These are phyloP conservation scores for Pleomassaria siparia DNA, from an alignment of 2,329 filamentous ascomycete species.

Conservation along the genomic window DNA sequence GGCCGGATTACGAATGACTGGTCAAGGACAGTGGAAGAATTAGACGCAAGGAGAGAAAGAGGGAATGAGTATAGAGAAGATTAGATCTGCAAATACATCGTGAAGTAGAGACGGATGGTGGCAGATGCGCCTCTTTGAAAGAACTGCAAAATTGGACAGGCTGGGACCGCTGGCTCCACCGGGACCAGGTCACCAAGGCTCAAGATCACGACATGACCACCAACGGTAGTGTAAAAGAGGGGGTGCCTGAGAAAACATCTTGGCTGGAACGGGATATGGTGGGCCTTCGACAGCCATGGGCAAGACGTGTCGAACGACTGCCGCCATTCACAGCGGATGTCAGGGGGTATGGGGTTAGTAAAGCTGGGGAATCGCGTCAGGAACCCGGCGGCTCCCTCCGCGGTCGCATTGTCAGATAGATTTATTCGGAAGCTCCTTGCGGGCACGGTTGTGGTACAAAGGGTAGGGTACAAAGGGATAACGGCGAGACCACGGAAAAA, in stretches of 20 bases:
- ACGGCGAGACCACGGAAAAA: too few relatives aligned
- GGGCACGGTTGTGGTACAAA: conserved; percentile 1
- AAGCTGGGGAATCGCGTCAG: neutral
- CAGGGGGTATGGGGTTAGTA: too few relatives aligned
- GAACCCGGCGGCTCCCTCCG: neutral
- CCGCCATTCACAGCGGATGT: neutral
- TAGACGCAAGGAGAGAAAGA: conserved; percentile 3
- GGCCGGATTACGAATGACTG: conserved; percentile 10
- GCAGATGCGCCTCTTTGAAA: neutral
- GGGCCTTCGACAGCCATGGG: conserved; percentile 10
- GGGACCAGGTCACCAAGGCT: neutral
- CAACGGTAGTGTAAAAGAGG: conserved; percentile 2
- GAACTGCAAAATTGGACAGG: conserved; percentile 2
- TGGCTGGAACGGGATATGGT: conserved; percentile 19
- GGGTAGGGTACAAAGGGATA: neutral
- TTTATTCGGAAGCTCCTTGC: neutral
- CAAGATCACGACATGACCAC: conserved; percentile 3
- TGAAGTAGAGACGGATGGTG: conserved; percentile 3
- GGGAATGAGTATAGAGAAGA: conserved; percentile 1
- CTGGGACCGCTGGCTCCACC: too few relatives aligned
- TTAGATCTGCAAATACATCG: conserved; percentile 8
- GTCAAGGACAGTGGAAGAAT: conserved; percentile 11
- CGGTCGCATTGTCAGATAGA: conserved; percentile 1
- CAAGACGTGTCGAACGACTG: conserved; percentile 6
- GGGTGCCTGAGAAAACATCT: conserved; percentile 7